Evolutionary conservation across 495 filamentous ascomycete genomes (phyloP), one percentile per base, ranked within the genome.

Genomic region (Alectoria sarmentosa): DNA sequence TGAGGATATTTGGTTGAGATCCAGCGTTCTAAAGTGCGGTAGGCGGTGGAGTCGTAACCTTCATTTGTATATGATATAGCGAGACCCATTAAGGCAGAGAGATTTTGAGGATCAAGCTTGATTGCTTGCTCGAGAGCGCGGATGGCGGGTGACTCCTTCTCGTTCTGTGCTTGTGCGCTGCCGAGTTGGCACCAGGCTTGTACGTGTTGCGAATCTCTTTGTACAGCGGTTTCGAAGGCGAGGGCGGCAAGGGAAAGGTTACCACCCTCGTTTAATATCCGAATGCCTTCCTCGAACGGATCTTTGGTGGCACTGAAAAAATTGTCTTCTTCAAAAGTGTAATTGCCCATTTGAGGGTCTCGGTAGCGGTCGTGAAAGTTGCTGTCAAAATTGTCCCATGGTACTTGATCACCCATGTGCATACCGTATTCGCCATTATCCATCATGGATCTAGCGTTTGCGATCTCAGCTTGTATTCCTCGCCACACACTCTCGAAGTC

Each of bases 51-150:
- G 73, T 98, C 94, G 79, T 98, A 98, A 65, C 93, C 94, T 76
- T 99, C 94, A 77, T 99, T 99, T 41, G 95, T 98, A 76, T 98
- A 99, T n/a, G 88, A 92, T 49, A 99, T 94, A 48, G 93, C 91
- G 26, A 99, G 81, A 6, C 90, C 91, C 92, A 99, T 97, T 38
- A 98, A 80, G 3, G 94, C 93, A 48, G 89, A 81, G 10, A 96
- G 82, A 70, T 96, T 96, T 69, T 85, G 84, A 3, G 90, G 85
- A 69, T 97, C 91, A 13, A 93, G 77, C 74, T 90, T 93, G 58
- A 96, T 78, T 19, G 93, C 91, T 70, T 93, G 90, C 77, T 97
- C 94, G 61, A 97, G 79, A 7, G 95, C 94, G n/a, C 94, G 88
- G 68, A 98, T 97, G n/a, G 95, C 95, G 8, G 94, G 94, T 6